These are phyloP conservation scores for Eleusine indica DNA, from an alignment of 176 grass and related monocot genomes.

Conservation along the genomic window DNA sequence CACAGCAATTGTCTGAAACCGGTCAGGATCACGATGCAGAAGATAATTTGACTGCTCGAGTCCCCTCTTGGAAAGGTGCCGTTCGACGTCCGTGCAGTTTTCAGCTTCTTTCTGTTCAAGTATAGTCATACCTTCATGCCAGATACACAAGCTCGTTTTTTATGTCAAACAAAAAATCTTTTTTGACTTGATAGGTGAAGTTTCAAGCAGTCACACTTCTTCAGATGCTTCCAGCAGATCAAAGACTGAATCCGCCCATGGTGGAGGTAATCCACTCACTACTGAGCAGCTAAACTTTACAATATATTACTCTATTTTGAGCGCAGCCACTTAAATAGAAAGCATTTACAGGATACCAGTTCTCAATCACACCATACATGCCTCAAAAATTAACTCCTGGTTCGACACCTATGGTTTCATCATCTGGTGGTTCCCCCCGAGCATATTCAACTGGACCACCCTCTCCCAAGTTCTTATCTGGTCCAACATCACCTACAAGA, in stretches of 20 bases:
- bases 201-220: constrained; percentile 47
- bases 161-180: not conserved
- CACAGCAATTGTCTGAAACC: constrained; percentile 73
- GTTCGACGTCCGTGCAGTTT: constrained; percentile 19
- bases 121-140: not conserved
- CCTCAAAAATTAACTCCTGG: constrained; percentile 44
- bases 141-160: constrained; percentile 29
- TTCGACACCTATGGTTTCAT: constrained; percentile 56
- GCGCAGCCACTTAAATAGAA: constrained; percentile 31
- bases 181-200: constrained; percentile 60
- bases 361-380: constrained; percentile 70
- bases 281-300: constrained; percentile 12
- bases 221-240: constrained; percentile 55
- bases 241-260: constrained; percentile 53
- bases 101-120: constrained; percentile 15
- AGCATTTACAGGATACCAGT: constrained; percentile 61
- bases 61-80: constrained; percentile 67
- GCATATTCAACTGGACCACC: constrained; percentile 63
- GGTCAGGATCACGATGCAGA: constrained; percentile 44
- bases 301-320: not conserved
- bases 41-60: constrained; percentile 47
- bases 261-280: constrained; percentile 48
- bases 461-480: constrained; percentile 75
- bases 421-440: constrained; percentile 54
- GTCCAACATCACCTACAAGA: constrained; percentile 66